Evolutionary conservation across 495 filamentous ascomycete genomes (phyloP).

Genomic region (Neurospora discreta): DNA sequence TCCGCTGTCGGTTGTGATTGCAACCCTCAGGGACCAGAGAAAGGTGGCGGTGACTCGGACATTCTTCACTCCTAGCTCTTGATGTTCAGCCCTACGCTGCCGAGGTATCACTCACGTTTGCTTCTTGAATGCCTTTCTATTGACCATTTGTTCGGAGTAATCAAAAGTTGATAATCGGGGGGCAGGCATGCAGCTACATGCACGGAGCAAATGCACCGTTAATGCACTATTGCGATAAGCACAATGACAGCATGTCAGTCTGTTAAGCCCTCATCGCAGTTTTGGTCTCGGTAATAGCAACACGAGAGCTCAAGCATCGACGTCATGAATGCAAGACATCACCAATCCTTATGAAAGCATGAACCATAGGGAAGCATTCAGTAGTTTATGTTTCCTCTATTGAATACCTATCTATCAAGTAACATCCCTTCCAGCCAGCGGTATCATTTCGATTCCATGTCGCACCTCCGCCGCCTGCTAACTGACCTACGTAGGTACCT

Average conservation of each 20-base stretch:
- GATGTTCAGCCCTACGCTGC: background rate
- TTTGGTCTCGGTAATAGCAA: too few species aligned
- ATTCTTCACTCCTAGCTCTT: background rate
- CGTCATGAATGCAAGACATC: background rate
- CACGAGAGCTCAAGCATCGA: too few species aligned
- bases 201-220: background rate
- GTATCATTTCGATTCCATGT: background rate
- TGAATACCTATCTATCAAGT: too few species aligned
- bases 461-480: too few species aligned
- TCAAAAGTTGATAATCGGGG: too few species aligned
- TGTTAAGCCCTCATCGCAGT: too few species aligned
- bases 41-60: background rate
- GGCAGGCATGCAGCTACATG: background rate
- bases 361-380: too few species aligned
- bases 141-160: background rate
- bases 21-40: background rate
- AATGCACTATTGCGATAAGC: background rate
- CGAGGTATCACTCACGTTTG: background rate
- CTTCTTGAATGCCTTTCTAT: background rate
- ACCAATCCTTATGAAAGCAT: background rate
- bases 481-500: too few species aligned
- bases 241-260: accelerated
- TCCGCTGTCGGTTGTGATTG: background rate
- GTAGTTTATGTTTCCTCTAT: background rate
- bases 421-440: background rate